Evolutionary conservation across 164 flowering plant genomes (phyloP).

Genomic region (Cinnamomum chago): DNA sequence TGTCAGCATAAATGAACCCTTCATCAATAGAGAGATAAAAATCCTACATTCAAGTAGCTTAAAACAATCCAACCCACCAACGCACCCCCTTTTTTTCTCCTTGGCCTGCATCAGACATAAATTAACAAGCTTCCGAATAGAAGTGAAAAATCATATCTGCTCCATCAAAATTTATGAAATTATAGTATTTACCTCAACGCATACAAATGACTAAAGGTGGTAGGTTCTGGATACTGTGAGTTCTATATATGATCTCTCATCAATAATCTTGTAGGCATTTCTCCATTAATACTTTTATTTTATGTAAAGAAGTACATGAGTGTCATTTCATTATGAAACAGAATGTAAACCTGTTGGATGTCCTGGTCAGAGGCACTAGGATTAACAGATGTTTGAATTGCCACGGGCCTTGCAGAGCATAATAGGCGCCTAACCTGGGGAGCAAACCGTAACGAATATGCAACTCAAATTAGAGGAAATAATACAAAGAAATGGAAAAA

Average conservation of each 20-base stretch:
- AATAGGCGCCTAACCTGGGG: slow-evolving; percentile 81
- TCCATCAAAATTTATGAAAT: background rate
- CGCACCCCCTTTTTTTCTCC: no score
- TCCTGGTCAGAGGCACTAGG: slow-evolving; percentile 94
- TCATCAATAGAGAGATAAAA: no score
- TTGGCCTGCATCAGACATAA: no score
- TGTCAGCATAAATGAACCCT: no score
- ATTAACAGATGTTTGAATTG: slow-evolving; percentile 69
- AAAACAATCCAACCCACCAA: no score
- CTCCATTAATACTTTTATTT: background rate
- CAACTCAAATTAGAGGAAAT: slow-evolving; percentile 2
- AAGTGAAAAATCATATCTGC: no score
- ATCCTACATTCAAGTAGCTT: no score
- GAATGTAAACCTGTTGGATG: slow-evolving; percentile 69
- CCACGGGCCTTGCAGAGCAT: slow-evolving; percentile 84
- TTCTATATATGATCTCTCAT: background rate
- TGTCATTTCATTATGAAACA: background rate
- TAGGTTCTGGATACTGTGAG: no score
- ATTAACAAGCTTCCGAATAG: no score
- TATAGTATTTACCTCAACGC: background rate
- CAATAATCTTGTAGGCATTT: background rate
- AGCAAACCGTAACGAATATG: background rate
- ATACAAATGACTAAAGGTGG: no score
- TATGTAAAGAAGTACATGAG: background rate
- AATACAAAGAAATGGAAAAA: background rate